Conservation (phyloP, 2,329 filamentous ascomycete genomes). For the Eutypa lata region DNA sequence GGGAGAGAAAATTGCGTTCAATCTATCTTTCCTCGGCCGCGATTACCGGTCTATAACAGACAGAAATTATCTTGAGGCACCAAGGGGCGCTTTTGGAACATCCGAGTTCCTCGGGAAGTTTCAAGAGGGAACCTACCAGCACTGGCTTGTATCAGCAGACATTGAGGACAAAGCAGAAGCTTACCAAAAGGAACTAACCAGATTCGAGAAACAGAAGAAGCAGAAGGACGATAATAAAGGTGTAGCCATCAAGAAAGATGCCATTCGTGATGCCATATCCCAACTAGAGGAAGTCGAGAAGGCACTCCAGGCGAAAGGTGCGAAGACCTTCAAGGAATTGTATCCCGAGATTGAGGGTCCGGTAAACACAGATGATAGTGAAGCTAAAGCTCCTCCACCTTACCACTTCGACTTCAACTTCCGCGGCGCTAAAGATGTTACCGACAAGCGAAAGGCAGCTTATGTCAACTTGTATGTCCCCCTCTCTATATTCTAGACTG, state of each 20-base stretch:
- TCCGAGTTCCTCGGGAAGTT: slow-evolving; percentile 54
- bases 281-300: slow-evolving; percentile 55
- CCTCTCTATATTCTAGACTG: background rate
- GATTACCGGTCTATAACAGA: slow-evolving; percentile 5
- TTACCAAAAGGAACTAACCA: slow-evolving; percentile 30
- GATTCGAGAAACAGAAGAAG: slow-evolving; percentile 33
- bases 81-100: slow-evolving; percentile 30
- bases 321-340: slow-evolving; percentile 64
- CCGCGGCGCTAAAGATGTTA: slow-evolving; percentile 49
- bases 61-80: slow-evolving; percentile 26
- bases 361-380: background rate
- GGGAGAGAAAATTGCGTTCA: slow-evolving; percentile 23
- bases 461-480: slow-evolving; percentile 61
- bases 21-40: slow-evolving; percentile 11
- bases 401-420: slow-evolving; percentile 55
- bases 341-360: slow-evolving; percentile 48
- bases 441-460: slow-evolving; percentile 49
- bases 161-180: slow-evolving; percentile 29
- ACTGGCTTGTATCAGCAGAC: slow-evolving; percentile 48
- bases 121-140: slow-evolving; percentile 55
- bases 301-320: slow-evolving; percentile 53
- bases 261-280: slow-evolving; percentile 47
- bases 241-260: slow-evolving; percentile 50
- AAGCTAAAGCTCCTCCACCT: slow-evolving; percentile 23
- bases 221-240: slow-evolving; percentile 27